phyloP scores from a whole-genome alignment of 768 basidiomycete genomes.

The Rhizopogon vulgaris region DNA sequence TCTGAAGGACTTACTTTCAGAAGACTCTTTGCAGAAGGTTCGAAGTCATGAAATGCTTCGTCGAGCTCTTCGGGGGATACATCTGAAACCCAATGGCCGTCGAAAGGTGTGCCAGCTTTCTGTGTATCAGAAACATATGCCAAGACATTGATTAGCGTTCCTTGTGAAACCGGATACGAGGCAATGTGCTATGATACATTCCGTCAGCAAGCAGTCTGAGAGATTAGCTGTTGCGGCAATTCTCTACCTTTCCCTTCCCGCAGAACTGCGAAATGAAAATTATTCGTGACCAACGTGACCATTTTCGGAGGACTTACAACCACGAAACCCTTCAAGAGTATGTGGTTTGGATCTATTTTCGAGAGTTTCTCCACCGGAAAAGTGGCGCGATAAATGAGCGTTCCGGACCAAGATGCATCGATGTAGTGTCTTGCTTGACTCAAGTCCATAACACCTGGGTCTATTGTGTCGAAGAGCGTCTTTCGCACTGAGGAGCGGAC shows the following conservation, averaged over 20 bases:
- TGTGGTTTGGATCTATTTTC: conserved; percentile 11
- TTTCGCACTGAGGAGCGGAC: conserved; percentile 26
- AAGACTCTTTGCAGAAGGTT: conserved; percentile 24
- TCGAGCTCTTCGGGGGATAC: conserved; percentile 23
- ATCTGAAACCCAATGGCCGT: conserved; percentile 19
- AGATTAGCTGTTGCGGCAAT: not conserved
- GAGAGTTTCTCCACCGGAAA: conserved; percentile 24
- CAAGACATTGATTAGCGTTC: conserved; percentile 27
- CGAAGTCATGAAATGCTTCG: conserved; percentile 23
- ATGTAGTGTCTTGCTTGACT: conserved; percentile 5
- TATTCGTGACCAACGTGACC: not conserved
- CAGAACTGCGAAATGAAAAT: conserved; percentile 11
- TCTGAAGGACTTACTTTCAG: conserved; percentile 13
- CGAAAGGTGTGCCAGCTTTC: conserved; percentile 21
- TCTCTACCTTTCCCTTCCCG: not conserved
- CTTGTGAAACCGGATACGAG: conserved; percentile 30
- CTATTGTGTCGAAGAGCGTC: conserved; percentile 12
- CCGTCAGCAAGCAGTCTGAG: not conserved
- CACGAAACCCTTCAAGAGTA: conserved; percentile 8
- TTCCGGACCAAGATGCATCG: conserved; percentile 36
- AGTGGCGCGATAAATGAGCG: conserved; percentile 30
- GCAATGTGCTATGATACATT: conserved; percentile 27
- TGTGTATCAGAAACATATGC: conserved; percentile 21
- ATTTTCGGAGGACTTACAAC: conserved; percentile 9
- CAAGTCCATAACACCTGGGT: not conserved